Evolutionary conservation across 257 asterid genomes (phyloP).

Genomic region (Catharanthus roseus): DNA sequence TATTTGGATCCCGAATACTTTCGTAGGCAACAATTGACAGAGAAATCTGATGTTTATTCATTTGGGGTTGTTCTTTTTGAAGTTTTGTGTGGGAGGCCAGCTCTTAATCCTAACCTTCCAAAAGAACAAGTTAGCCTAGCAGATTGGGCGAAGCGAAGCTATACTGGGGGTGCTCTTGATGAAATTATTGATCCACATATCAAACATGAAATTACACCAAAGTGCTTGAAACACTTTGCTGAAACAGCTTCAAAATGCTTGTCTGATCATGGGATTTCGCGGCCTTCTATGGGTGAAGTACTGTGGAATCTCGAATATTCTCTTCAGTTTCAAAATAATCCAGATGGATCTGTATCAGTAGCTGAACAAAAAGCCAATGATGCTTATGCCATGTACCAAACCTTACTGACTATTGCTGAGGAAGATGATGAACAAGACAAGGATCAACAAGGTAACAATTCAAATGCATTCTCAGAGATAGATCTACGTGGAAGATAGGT

Average conservation of each 20-base stretch:
- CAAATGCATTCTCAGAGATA: constrained; percentile 25
- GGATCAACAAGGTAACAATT: constrained; percentile 18
- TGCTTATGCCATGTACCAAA: constrained; percentile 31
- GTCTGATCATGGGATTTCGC: constrained; percentile 43
- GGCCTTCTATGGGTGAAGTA: constrained; percentile 78
- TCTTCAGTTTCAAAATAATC: constrained; percentile 38
- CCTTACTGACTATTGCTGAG: constrained; percentile 22
- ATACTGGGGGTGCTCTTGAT: constrained; percentile 20
- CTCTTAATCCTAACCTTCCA: constrained; percentile 45
- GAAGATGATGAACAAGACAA: constrained; percentile 26
- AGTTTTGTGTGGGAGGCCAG: constrained; percentile 61
- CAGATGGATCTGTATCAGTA: constrained; percentile 26
- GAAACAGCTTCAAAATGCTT: constrained; percentile 59
- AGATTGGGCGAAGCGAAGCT: constrained; percentile 50
- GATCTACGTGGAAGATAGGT: constrained; percentile 32
- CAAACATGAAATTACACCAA: constrained; percentile 28
- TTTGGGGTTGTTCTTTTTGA: constrained; percentile 72
- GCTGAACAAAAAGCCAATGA: constrained; percentile 35
- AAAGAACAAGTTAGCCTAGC: constrained; percentile 63
- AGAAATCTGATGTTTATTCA: constrained; percentile 73
- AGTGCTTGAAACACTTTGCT: constrained; percentile 46
- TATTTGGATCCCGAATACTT: constrained; percentile 79
- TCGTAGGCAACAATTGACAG: constrained; percentile 61
- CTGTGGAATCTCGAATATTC: constrained; percentile 66
- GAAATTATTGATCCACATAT: constrained; percentile 46